Conservation (phyloP, 768 basidiomycete genomes). For the Auricularia cornea region DNA sequence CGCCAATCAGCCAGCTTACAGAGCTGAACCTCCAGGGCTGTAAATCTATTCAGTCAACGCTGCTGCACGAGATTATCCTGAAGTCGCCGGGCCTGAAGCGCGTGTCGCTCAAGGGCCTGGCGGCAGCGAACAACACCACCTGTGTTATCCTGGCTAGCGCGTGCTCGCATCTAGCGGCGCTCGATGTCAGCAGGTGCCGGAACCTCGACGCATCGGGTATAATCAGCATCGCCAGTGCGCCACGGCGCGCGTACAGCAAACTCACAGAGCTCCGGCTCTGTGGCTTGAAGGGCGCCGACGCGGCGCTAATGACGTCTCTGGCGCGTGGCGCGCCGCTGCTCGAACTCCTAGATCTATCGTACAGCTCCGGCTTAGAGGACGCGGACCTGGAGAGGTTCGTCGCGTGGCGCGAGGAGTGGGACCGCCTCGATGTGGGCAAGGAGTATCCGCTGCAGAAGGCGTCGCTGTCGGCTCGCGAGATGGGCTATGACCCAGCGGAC, state of each 20-base stretch:
- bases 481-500: constrained; percentile 46
- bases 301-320: constrained; percentile 53
- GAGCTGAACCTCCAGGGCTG: constrained; percentile 68
- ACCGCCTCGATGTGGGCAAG: constrained; percentile 30
- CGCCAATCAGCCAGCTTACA: constrained; percentile 52
- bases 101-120: constrained; percentile 60
- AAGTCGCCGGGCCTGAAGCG: constrained; percentile 51
- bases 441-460: not conserved
- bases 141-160: constrained; percentile 56
- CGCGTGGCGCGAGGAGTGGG: constrained; percentile 13
- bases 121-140: constrained; percentile 63
- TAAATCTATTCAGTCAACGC: constrained; percentile 48
- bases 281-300: constrained; percentile 54
- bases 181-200: constrained; percentile 66
- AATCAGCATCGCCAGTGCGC: constrained; percentile 36
- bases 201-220: constrained; percentile 38
- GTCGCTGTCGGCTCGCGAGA: constrained; percentile 48
- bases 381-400: constrained; percentile 69
- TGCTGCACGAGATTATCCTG: constrained; percentile 62
- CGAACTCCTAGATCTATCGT: constrained; percentile 75
- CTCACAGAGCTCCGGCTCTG: constrained; percentile 60
- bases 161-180: constrained; percentile 44
- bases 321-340: constrained; percentile 63
- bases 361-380: constrained; percentile 62
- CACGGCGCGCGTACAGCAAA: not conserved